A percentile compares a stretch with the other conserved stretches of the same genome.
phyloP scores from a whole-genome alignment of 495 filamentous ascomycete species.

The Talaromyces proteolyticus region DNA sequence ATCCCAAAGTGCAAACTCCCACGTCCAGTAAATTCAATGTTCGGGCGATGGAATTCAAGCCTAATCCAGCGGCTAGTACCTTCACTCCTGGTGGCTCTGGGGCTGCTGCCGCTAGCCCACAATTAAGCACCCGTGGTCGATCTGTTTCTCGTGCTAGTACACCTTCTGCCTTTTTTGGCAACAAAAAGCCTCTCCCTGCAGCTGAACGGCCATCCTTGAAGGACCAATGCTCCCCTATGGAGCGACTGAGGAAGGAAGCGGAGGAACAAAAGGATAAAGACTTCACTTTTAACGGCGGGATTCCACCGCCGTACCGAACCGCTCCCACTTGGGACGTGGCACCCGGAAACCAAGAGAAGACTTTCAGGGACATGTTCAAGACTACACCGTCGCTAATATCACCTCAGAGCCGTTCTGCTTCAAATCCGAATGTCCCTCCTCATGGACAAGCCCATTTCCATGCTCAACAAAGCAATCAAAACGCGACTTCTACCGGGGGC shows the following conservation, averaged over 20 bases:
- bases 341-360: constrained; percentile 58
- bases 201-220: constrained; percentile 56
- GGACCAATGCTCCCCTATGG: constrained; percentile 66
- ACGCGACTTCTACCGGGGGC: constrained; percentile 35
- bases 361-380: constrained; percentile 74
- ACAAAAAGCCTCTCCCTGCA: constrained; percentile 52
- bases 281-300: constrained; percentile 60
- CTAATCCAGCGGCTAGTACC: constrained; percentile 67
- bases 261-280: constrained; percentile 41
- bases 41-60: constrained; percentile 76
- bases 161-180: constrained; percentile 47
- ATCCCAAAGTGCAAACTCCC: constrained; percentile 41
- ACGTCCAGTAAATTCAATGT: constrained; percentile 69
- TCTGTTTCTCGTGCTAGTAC: constrained; percentile 47
- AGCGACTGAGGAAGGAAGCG: constrained; percentile 59
- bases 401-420: constrained; percentile 56
- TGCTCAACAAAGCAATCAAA: constrained; percentile 40
- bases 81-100: constrained; percentile 66
- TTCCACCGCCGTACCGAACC: constrained; percentile 72
- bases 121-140: constrained; percentile 43
- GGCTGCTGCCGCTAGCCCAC: constrained; percentile 60
- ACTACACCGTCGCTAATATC: constrained; percentile 48
- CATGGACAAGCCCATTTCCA: constrained; percentile 75
- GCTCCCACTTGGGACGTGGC: constrained; percentile 69
- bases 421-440: constrained; percentile 60